These are phyloP conservation scores for Saccharomycopsis fodiens DNA, from an alignment of 805 yeast species.

Conservation along the genomic window DNA sequence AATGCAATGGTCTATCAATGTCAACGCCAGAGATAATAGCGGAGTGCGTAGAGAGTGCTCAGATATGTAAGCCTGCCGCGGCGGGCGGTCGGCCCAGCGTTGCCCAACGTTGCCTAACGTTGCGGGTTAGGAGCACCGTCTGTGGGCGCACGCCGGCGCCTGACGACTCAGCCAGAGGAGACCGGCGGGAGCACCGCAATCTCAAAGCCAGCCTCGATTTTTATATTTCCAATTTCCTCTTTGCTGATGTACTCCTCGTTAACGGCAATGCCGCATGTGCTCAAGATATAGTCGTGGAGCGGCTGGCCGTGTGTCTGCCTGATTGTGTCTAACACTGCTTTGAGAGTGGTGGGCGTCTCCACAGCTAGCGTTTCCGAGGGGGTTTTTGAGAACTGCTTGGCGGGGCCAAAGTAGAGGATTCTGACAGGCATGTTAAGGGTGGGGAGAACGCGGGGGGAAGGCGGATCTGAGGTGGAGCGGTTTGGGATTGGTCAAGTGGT, in stretches of 20 bases:
- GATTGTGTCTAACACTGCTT: background rate
- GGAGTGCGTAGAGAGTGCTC: too few species aligned
- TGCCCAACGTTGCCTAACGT: too few species aligned
- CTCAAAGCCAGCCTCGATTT: slow-evolving; percentile 17
- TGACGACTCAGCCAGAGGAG: slow-evolving; percentile 3
- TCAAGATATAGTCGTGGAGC: background rate
- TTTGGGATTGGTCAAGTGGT: too few species aligned
- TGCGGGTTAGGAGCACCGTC: too few species aligned
- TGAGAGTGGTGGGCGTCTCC: background rate
- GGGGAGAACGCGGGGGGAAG: too few species aligned
- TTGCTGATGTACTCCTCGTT: slow-evolving; percentile 7
- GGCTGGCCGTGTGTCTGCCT: background rate
- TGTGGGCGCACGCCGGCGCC: slow-evolving; percentile 24
- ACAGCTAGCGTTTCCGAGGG: background rate
- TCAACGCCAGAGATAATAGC: too few species aligned
- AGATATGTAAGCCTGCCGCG: too few species aligned
- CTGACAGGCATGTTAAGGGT: too few species aligned
- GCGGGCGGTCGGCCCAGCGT: too few species aligned
- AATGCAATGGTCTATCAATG: too few species aligned
- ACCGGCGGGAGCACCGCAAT: slow-evolving; percentile 15
- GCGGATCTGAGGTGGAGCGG: too few species aligned
- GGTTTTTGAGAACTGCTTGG: slow-evolving; percentile 1
- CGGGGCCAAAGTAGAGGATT: slow-evolving; percentile 13
- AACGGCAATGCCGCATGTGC: slow-evolving; percentile 8
- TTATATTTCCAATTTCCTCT: background rate